These are phyloP conservation scores for Stramenopiles sp. DNA, from an alignment of 352 stramenopile species.

Conservation along the genomic window DNA sequence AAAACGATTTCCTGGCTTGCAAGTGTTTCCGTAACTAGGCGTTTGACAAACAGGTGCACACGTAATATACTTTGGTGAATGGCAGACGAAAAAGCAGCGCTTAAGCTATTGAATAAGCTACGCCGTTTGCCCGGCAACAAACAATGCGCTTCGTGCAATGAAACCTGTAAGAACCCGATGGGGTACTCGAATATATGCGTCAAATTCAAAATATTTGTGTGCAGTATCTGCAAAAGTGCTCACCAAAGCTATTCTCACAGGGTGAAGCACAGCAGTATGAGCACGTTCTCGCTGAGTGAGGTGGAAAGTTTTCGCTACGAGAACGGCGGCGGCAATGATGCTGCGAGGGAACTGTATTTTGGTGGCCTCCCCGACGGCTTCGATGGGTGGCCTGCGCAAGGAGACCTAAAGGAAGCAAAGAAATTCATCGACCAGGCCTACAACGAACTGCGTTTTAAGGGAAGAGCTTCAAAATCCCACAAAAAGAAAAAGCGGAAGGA, in stretches of 20 bases:
- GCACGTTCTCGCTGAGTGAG: not conserved
- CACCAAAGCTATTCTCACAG: not conserved
- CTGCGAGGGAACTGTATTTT: not conserved
- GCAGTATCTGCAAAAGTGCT: not conserved
- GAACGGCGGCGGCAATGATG: not conserved
- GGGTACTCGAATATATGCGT: not conserved
- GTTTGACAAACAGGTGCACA: too few relatives aligned
- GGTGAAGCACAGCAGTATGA: not conserved
- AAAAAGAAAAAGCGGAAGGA: not conserved
- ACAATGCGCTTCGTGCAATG: not conserved
- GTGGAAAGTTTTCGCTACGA: not conserved
- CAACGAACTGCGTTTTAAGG: not conserved
- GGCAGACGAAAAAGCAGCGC: not conserved
- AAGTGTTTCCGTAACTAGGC: too few relatives aligned
- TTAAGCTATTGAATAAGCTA: not conserved
- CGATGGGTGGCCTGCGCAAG: not conserved
- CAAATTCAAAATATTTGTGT: not conserved
- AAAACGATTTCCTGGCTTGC: too few relatives aligned
- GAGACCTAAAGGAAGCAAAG: not conserved
- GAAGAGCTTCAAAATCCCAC: not conserved
- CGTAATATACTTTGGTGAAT: too few relatives aligned
- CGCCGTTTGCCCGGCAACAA: not conserved
- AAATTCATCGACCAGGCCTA: not conserved
- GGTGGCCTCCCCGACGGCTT: not conserved
- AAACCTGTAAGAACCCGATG: not conserved